Evolutionary conservation across 345 rosid genomes (phyloP).

Genomic region (Stellera chamaejasme): DNA sequence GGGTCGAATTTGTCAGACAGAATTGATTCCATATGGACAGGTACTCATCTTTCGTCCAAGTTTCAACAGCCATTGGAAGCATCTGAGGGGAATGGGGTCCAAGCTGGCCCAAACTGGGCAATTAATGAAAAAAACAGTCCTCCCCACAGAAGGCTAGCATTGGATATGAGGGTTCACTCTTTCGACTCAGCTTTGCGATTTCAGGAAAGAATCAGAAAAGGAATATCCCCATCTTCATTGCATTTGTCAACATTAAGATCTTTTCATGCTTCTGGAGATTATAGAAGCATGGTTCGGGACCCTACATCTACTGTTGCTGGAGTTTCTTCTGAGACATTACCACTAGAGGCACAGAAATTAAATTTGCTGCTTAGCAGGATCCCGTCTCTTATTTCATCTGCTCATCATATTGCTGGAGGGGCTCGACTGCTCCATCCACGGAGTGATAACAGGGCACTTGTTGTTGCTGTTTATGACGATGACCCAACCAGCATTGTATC

Average conservation of each 20-base stretch:
- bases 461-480: slow-evolving; percentile 78
- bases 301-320: slow-evolving; percentile 56
- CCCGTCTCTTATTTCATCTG: slow-evolving; percentile 50
- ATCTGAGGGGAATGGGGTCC: slow-evolving; percentile 29
- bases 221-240: slow-evolving; percentile 49
- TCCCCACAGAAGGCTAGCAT: slow-evolving; percentile 36
- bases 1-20: slow-evolving; percentile 69
- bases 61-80: slow-evolving; percentile 25
- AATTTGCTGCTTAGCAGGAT: slow-evolving; percentile 40
- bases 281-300: slow-evolving; percentile 67
- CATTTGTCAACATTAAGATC: slow-evolving; percentile 56
- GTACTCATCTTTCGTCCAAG: slow-evolving; percentile 40
- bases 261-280: slow-evolving; percentile 90
- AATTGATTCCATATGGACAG: slow-evolving; percentile 99
- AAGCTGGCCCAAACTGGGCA: slow-evolving; percentile 20
- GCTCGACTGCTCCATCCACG: slow-evolving; percentile 70
- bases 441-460: slow-evolving; percentile 43
- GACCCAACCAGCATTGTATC: slow-evolving; percentile 90
- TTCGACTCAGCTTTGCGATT: slow-evolving; percentile 78
- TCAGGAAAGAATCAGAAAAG: slow-evolving; percentile 54
- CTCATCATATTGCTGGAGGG: slow-evolving; percentile 61
- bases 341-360: slow-evolving; percentile 59
- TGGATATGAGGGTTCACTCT: slow-evolving; percentile 65
- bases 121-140: slow-evolving; percentile 22
- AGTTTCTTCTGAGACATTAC: slow-evolving; percentile 54